Evolutionary conservation across 2,329 filamentous ascomycete species (phyloP).

Genomic region (Tothia fuscella): DNA sequence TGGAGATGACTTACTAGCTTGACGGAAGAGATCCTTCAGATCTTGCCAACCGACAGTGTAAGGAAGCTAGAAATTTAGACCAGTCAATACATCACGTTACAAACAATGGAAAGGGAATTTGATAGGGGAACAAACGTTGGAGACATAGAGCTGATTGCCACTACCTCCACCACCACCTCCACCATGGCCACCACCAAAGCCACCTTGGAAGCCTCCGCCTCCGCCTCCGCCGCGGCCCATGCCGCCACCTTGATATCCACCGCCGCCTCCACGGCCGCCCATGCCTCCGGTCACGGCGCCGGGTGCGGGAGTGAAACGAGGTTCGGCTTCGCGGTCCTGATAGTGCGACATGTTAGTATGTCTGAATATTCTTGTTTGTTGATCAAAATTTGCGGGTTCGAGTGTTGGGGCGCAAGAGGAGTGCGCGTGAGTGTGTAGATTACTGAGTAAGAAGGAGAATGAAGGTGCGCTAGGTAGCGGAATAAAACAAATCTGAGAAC

Average conservation of each 20-base stretch:
- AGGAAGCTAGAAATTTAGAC: constrained; percentile 56
- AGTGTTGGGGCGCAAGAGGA: background rate
- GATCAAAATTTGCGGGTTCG: background rate
- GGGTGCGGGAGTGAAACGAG: constrained; percentile 66
- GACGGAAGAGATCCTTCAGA: constrained; percentile 94
- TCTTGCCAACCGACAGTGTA: constrained; percentile 99
- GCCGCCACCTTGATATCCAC: constrained; percentile 37
- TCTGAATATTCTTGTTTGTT: background rate
- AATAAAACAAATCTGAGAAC: constrained; percentile 2
- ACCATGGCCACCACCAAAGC: constrained; percentile 34
- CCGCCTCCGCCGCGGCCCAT: constrained; percentile 31
- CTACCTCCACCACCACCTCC: constrained; percentile 44
- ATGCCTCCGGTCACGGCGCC: constrained; percentile 27
- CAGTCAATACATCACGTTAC: constrained; percentile 15
- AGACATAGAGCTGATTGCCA: constrained; percentile 88
- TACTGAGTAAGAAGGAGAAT: background rate
- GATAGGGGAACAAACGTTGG: constrained; percentile 70
- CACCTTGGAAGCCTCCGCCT: constrained; percentile 33
- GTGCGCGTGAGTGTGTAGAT: background rate
- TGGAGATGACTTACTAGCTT: constrained; percentile 67
- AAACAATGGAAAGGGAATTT: constrained; percentile 13
- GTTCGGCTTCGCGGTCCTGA: constrained; percentile 96
- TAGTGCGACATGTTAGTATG: background rate
- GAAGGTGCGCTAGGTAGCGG: background rate
- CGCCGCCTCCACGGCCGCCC: constrained; percentile 31